Evolutionary conservation across 73 alveolate genomes (phyloP).

Genomic region (Paramecium bursaria): DNA sequence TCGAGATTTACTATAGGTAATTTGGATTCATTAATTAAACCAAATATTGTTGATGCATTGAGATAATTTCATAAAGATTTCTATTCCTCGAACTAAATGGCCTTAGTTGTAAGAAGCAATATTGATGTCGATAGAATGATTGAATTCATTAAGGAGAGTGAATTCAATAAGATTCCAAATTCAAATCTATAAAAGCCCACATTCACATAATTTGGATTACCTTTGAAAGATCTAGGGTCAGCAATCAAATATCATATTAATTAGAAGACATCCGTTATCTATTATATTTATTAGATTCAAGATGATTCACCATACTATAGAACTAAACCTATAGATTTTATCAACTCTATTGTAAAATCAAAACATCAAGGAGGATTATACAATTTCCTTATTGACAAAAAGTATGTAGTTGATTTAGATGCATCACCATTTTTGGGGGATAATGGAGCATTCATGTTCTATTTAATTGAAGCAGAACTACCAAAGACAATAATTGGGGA

Average conservation of each 20-base stretch:
- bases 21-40: conserved; percentile 9
- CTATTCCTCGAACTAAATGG: conserved; percentile 47
- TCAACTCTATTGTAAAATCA: conserved; percentile 9
- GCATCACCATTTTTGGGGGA: conserved; percentile 26
- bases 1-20: conserved; percentile 25
- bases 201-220: conserved; percentile 10
- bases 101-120: conserved; percentile 25
- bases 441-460: conserved; percentile 26
- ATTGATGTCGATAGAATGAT: not conserved
- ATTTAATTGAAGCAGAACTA: conserved; percentile 40
- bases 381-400: not conserved
- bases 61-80: not conserved
- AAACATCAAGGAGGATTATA: conserved; percentile 56
- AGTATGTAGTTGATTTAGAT: conserved; percentile 3
- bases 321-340: conserved; percentile 40
- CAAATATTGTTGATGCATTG: not conserved
- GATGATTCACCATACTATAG: not conserved
- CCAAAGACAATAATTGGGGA: not conserved
- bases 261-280: not conserved
- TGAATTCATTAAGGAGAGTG: conserved; percentile 34
- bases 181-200: not conserved
- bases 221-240: not conserved
- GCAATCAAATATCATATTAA: conserved; percentile 25
- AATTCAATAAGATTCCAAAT: conserved; percentile 30
- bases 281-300: conserved; percentile 10